Conservation (phyloP, 352 stramenopile species). For the Saprolegnia parasitica region DNA sequence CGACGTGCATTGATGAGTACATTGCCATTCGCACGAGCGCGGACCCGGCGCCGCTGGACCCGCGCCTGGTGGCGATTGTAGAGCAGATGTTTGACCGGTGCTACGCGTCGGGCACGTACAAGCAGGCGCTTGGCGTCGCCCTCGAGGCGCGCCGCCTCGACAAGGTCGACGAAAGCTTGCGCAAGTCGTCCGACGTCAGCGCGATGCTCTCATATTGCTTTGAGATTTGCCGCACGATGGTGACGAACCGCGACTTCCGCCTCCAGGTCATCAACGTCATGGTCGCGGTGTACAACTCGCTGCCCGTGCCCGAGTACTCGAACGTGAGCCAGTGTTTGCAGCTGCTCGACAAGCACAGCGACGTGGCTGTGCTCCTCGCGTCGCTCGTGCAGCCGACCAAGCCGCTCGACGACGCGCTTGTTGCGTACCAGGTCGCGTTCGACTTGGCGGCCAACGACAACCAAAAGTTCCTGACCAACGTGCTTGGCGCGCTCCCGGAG, state of each 20-base stretch:
- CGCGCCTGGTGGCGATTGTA: conserved; percentile 93
- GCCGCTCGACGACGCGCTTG: conserved; percentile 83
- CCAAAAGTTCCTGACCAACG: conserved; percentile 93
- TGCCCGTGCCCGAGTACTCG: conserved; percentile 62
- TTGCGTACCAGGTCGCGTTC: conserved; percentile 98
- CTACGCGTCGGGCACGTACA: conserved; percentile 90
- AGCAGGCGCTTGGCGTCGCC: conserved; percentile 96
- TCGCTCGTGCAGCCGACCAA: conserved; percentile 48
- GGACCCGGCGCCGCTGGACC: conserved; percentile 71
- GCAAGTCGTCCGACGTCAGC: conserved; percentile 63
- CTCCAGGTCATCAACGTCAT: conserved; percentile 93
- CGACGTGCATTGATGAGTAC: conserved; percentile 97
- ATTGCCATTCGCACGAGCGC: conserved; percentile 81
- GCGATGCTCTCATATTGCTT: conserved; percentile 91
- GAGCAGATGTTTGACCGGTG: conserved; percentile 98
- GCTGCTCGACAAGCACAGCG: conserved; percentile 74
- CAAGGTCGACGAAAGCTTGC: conserved; percentile 89
- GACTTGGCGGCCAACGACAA: conserved; percentile 97
- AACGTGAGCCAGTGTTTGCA: conserved; percentile 85
- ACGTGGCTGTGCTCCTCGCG: conserved; percentile 44
- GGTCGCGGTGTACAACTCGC: conserved; percentile 71
- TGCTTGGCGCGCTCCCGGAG: conserved; percentile 81
- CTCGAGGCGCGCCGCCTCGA: conserved; percentile 92
- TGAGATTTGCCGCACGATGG: conserved; percentile 88
- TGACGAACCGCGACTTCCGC: conserved; percentile 91